These are phyloP conservation scores for Paxillus ammoniavirescens DNA, from an alignment of 768 basidiomycete species.

Conservation along the genomic window DNA sequence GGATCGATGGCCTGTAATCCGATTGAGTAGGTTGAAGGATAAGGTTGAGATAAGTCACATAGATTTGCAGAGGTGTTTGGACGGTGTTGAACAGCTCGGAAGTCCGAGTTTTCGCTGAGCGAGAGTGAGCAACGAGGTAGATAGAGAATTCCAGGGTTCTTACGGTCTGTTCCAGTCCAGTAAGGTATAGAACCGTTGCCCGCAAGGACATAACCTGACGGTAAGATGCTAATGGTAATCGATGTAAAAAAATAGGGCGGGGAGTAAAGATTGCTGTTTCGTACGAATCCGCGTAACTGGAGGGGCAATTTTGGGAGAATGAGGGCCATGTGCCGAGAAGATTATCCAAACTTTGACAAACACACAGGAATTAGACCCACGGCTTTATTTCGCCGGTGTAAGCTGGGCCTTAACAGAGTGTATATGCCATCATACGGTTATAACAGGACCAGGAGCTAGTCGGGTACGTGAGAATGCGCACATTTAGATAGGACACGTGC, in stretches of 20 bases:
- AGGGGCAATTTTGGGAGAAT: constrained; percentile 16
- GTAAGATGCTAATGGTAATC: constrained; percentile 32
- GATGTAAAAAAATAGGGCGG: background rate
- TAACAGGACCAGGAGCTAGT: constrained; percentile 56
- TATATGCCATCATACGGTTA: constrained; percentile 52
- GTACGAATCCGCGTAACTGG: constrained; percentile 16
- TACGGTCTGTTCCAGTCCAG: constrained; percentile 50
- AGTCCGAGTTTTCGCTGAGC: constrained; percentile 37
- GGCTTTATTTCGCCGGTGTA: constrained; percentile 16
- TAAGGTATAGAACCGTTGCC: constrained; percentile 39
- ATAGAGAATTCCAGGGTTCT: constrained; percentile 14
- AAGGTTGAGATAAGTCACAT: background rate
- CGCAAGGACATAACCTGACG: constrained; percentile 33
- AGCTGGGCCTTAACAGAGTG: constrained; percentile 42
- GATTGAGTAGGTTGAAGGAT: background rate
- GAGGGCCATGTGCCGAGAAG: constrained; percentile 20
- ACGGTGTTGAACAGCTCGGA: constrained; percentile 24
- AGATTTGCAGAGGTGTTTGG: constrained; percentile 13
- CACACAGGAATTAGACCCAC: constrained; percentile 17
- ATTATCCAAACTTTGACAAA: background rate
- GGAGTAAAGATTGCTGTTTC: background rate
- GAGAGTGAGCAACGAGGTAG: background rate
- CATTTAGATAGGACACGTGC: background rate
- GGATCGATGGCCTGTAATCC: constrained; percentile 10
- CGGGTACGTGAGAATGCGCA: background rate